Conservation (phyloP, 495 filamentous ascomycete species). For the Durotheca rogersii region DNA sequence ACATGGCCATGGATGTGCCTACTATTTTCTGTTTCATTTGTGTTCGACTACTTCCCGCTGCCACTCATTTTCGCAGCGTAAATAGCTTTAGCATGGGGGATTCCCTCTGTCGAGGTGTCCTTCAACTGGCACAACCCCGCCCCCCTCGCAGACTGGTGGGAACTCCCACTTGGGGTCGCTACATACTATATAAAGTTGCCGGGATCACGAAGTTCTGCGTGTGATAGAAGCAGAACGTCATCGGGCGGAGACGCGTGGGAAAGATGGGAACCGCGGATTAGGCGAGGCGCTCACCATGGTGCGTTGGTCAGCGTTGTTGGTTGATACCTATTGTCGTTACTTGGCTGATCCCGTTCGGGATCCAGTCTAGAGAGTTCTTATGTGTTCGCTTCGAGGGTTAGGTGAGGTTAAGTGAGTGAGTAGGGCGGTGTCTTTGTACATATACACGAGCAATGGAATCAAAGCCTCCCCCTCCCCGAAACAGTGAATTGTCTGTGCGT, state of each 20-base stretch:
- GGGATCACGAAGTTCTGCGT: slow-evolving; percentile 13
- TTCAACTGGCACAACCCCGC: slow-evolving; percentile 7
- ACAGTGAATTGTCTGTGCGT: too few species aligned
- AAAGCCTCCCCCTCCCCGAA: too few species aligned
- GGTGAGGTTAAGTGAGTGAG: too few species aligned
- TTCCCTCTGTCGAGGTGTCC: background rate
- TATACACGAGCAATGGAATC: slow-evolving; percentile 16
- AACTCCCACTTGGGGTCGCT: slow-evolving; percentile 4
- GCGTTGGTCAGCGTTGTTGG: background rate
- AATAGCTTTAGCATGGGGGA: slow-evolving; percentile 13
- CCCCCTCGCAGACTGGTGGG: slow-evolving; percentile 1
- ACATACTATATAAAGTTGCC: slow-evolving; percentile 15
- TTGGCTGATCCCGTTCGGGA: slow-evolving; percentile 1
- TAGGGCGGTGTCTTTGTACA: slow-evolving; percentile 26
- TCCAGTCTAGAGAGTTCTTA: slow-evolving; percentile 4
- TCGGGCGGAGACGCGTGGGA: slow-evolving; percentile 2
- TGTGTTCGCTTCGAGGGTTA: slow-evolving; percentile 12
- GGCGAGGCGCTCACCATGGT: slow-evolving; percentile 2
- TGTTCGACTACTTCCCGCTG: background rate
- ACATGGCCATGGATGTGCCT: background rate
- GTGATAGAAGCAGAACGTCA: slow-evolving; percentile 4
- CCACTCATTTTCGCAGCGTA: slow-evolving; percentile 20
- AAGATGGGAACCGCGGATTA: slow-evolving; percentile 6
- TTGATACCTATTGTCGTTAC: slow-evolving; percentile 13
- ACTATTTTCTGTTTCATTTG: slow-evolving; percentile 3